Conservation (phyloP, 1,139 yeast genomes). For the Suhomyces bribrorum region DNA sequence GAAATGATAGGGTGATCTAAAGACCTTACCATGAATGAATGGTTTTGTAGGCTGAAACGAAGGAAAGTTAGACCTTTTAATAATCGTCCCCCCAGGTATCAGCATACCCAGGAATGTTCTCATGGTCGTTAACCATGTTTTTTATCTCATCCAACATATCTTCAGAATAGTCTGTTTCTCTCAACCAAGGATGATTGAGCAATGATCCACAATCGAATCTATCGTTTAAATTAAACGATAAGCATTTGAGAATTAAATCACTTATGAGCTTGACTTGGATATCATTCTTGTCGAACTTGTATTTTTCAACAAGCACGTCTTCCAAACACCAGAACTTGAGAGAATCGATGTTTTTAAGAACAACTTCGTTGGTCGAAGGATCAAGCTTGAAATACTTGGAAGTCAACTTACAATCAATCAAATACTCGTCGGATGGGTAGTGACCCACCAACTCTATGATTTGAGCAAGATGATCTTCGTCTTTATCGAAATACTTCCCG, state of each 20-base stretch:
- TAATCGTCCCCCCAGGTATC: constrained; percentile 22
- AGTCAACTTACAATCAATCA: constrained; percentile 53
- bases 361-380: constrained; percentile 41
- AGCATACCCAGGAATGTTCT: constrained; percentile 32
- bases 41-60: background rate
- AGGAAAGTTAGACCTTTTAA: too few species aligned
- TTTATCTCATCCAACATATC: constrained; percentile 47
- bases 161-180: constrained; percentile 31
- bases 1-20: background rate
- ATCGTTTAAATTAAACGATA: constrained; percentile 77
- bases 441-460: constrained; percentile 66
- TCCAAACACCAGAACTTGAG: constrained; percentile 70
- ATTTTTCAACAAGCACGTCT: constrained; percentile 71
- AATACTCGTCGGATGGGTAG: constrained; percentile 51
- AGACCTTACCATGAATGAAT: background rate
- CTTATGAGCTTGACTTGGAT: constrained; percentile 29
- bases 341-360: constrained; percentile 57
- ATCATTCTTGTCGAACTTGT: constrained; percentile 46
- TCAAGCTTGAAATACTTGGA: constrained; percentile 52
- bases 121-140: constrained; percentile 13
- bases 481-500: constrained; percentile 62
- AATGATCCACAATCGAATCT: constrained; percentile 19
- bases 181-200: constrained; percentile 75
- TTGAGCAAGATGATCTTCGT: constrained; percentile 87
- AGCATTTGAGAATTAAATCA: constrained; percentile 54